Conservation (phyloP, 2,329 filamentous ascomycete species). For the Knufia petricola region DNA sequence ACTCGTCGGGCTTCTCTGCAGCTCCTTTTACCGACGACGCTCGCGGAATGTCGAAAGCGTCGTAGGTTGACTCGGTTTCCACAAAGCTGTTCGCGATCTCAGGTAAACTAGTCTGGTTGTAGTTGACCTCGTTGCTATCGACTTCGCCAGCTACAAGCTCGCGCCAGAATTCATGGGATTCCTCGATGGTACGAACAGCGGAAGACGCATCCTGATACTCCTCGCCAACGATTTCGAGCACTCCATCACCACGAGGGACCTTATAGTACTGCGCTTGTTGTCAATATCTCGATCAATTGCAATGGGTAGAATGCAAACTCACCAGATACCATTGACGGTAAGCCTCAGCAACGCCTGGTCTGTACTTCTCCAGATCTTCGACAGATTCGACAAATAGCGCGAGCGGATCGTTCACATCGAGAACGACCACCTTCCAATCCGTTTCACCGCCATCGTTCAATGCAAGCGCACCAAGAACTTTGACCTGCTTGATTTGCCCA, state of each 20-base stretch:
- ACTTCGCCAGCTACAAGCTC: neutral
- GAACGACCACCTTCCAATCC: constrained; percentile 95
- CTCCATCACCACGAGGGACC: constrained; percentile 65
- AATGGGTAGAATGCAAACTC: too few relatives aligned
- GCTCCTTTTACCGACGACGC: neutral
- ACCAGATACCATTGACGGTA: constrained; percentile 90
- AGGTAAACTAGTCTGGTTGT: neutral
- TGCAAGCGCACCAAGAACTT: constrained; percentile 89
- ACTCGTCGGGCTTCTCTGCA: neutral
- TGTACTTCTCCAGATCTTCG: constrained; percentile 84
- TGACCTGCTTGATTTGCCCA: constrained; percentile 90
- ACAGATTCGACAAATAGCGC: constrained; percentile 84
- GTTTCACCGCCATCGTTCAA: constrained; percentile 91
- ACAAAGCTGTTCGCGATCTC: neutral
- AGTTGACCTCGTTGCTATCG: constrained; percentile 1
- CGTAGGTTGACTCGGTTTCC: neutral
- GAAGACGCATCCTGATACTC: neutral
- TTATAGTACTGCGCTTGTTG: constrained; percentile 60
- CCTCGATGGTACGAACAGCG: neutral
- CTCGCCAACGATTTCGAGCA: constrained; percentile 2
- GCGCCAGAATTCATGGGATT: neutral
- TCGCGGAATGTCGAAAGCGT: constrained; percentile 1
- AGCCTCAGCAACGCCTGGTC: constrained; percentile 76
- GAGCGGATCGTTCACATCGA: constrained; percentile 76
- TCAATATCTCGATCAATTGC: too few relatives aligned